Base-by-base conservation (phyloP, 164 flowering plant species). In the Houttuynia cordata region DNA sequence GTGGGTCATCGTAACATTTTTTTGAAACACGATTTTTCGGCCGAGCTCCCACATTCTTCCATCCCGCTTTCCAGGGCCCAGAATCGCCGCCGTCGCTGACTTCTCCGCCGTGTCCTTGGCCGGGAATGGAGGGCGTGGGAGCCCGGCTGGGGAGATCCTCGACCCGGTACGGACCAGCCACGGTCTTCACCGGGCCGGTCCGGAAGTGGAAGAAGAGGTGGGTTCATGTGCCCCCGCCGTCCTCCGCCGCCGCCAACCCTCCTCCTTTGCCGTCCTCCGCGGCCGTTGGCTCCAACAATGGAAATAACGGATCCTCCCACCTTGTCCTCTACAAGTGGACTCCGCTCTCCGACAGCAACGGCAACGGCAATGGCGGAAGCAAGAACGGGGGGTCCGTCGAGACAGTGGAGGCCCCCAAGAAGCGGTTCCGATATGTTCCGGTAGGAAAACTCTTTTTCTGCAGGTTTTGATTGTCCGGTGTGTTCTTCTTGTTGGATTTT, bases 141-240 rank as follows among this genome's bases (percentile, higher is more conserved):
- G 94, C 93, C 42, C 77, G 99, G 56, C 70, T 86, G 50, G 99
- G 99, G 23, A 76, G 98, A 24, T 86, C 96, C 10, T 91, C 97
- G 49, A 79, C 85, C 21, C 78, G 97, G 24, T 91, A 86, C 78
- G 96, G 88, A 22, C 87, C 97, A 39, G 75, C 99, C 55, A 80
- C 92, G 15, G 97, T 88, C 50, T 93, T 93, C 81, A 91, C 56
- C 52, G 99, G 99, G 1, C 97, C 96, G 8, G 99, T 93, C 19
- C 70, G 97, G 62, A 93, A 80, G 72, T 93, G 99, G 99, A 91
- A 83, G 93, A 93, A 93, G 82, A 78, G 71, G 22, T 93, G 99
- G 99, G 75, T 86, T 60, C 85, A 79, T 76, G 77, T 86, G 6
- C 77, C 96, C 7, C 70, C 79, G 13, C 56, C 60, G 62, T 34